Percentiles rank a stretch among this genome's conserved stretches.
Conservation (phyloP, 2,329 filamentous ascomycete species). For the Shiraia bambusicola region DNA sequence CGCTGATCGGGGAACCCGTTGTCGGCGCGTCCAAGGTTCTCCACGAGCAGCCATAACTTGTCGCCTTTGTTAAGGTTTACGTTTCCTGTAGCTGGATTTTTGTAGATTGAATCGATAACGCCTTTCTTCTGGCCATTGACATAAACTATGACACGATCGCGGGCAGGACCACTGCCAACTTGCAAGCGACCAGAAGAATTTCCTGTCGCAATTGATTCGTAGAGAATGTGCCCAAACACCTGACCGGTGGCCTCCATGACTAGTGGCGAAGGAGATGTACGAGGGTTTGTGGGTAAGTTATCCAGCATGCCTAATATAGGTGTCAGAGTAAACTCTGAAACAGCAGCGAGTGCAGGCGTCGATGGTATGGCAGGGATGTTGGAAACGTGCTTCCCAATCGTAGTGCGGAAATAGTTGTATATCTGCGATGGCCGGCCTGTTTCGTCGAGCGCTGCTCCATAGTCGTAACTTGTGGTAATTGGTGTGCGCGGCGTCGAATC, state of each 20-base stretch:
- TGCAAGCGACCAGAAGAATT: constrained; percentile 38
- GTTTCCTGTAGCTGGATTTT: constrained; percentile 42
- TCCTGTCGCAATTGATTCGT: constrained; percentile 41
- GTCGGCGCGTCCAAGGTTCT: constrained; percentile 56
- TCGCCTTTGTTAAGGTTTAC: constrained; percentile 46
- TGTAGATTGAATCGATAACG: constrained; percentile 52
- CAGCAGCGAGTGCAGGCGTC: constrained; percentile 35
- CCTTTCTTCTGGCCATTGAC: constrained; percentile 48
- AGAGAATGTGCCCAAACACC: constrained; percentile 49
- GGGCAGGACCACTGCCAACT: constrained; percentile 46
- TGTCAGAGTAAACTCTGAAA: constrained; percentile 44
- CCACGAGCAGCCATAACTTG: constrained; percentile 49
- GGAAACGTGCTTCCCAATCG: constrained; percentile 45
- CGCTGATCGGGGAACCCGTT: constrained; percentile 43
- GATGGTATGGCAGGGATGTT: constrained; percentile 43
- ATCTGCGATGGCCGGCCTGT: constrained; percentile 51
- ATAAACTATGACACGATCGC: constrained; percentile 53
- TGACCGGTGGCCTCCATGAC: constrained; percentile 53
- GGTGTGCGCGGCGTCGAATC: constrained; percentile 46
- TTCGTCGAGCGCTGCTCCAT: constrained; percentile 54
- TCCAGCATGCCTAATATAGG: constrained; percentile 46
- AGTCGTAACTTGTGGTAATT: constrained; percentile 55
- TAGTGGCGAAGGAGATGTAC: constrained; percentile 28
- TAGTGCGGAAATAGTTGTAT: constrained; percentile 46
- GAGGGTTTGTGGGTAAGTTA: constrained; percentile 19